A percentile compares a stretch with the other conserved stretches of the same genome.
Evolutionary conservation across 805 yeast species (phyloP).

Genomic region (Yamadazyma phyllophila): DNA sequence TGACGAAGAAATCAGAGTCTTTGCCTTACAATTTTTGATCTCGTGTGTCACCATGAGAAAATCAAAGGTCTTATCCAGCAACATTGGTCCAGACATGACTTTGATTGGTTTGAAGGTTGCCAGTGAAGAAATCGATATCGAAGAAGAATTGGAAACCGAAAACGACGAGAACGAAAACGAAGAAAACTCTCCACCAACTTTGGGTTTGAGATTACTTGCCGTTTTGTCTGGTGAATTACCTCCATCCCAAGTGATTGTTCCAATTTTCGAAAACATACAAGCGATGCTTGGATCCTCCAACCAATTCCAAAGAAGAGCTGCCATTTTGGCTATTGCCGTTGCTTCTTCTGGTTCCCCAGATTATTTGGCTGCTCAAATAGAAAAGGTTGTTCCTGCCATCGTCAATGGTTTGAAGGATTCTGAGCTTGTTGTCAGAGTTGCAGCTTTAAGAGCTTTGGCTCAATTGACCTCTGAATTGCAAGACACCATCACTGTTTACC

Average conservation of each 20-base stretch:
- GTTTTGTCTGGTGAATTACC: slow-evolving; percentile 82
- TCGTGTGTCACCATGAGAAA: slow-evolving; percentile 78
- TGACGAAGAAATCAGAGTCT: slow-evolving; percentile 80
- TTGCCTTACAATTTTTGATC: slow-evolving; percentile 80
- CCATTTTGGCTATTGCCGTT: slow-evolving; percentile 74
- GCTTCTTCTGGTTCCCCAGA: slow-evolving; percentile 95
- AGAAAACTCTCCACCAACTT: slow-evolving; percentile 74
- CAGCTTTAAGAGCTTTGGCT: slow-evolving; percentile 80
- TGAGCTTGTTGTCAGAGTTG: slow-evolving; percentile 72
- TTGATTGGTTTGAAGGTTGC: slow-evolving; percentile 72
- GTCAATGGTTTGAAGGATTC: slow-evolving; percentile 75
- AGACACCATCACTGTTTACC: slow-evolving; percentile 80
- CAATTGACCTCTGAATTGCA: slow-evolving; percentile 81
- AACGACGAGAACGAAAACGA: slow-evolving; percentile 93
- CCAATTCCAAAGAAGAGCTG: slow-evolving; percentile 82
- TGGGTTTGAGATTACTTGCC: slow-evolving; percentile 79
- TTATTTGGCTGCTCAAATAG: slow-evolving; percentile 71
- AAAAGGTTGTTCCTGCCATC: slow-evolving; percentile 68
- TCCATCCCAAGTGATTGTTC: slow-evolving; percentile 85
- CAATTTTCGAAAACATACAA: slow-evolving; percentile 66
- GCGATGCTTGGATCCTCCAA: slow-evolving; percentile 56
- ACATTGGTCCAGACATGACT: slow-evolving; percentile 80
- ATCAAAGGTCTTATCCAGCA: slow-evolving; percentile 72
- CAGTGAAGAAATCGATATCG: slow-evolving; percentile 72
- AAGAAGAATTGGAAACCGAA: slow-evolving; percentile 71